Conservation (phyloP, 2,329 filamentous ascomycete species). For the Penicillium italicum region DNA sequence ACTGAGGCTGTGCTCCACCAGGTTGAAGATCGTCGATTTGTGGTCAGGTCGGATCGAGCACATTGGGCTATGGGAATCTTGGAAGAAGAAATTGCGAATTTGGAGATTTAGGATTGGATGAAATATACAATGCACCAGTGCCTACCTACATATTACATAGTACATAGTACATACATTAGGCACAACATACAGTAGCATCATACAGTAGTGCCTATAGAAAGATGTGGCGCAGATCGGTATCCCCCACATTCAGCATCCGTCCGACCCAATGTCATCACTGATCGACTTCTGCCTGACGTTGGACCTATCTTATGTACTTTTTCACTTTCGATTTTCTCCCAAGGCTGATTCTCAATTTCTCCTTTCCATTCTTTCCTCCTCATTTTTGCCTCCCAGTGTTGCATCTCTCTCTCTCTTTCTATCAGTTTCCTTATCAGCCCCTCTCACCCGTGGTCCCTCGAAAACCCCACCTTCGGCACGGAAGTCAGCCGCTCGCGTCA, state of each 20-base stretch:
- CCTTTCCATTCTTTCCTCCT: neutral
- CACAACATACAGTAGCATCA: neutral
- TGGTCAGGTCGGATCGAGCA: conserved; percentile 62
- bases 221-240: conserved; percentile 1
- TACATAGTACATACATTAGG: conserved; percentile 1
- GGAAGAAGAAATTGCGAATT: conserved; percentile 68
- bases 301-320: neutral
- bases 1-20: conserved; percentile 23
- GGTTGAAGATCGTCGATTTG: conserved; percentile 48
- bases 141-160: neutral
- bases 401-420: neutral
- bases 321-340: neutral
- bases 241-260: neutral
- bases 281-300: conserved; percentile 20
- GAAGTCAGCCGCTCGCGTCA: conserved; percentile 37
- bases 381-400: neutral
- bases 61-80: conserved; percentile 76
- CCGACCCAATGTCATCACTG: conserved; percentile 17
- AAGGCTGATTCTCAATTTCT: conserved; percentile 14
- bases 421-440: neutral
- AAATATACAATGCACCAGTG: neutral
- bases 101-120: conserved; percentile 50
- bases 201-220: conserved; percentile 1
- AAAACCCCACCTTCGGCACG: conserved; percentile 23
- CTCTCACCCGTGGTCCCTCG: conserved; percentile 18